These are phyloP conservation scores for Dactylellina cionopaga DNA, from an alignment of 2,329 filamentous ascomycete genomes.

Conservation along the genomic window DNA sequence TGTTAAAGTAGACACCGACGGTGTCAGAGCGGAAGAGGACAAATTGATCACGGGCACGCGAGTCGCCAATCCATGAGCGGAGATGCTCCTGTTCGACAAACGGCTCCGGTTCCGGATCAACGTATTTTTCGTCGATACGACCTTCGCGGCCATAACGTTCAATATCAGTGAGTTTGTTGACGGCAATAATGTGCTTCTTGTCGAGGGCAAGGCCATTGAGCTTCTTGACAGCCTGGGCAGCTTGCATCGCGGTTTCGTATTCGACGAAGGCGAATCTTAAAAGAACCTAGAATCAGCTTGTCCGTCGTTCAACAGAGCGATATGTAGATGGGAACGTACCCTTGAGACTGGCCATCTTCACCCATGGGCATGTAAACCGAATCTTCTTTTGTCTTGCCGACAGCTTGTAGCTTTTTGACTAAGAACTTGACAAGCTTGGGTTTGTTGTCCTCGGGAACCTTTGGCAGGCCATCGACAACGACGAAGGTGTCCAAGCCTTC, in stretches of 20 bases:
- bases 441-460: conserved; percentile 88
- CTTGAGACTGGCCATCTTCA: conserved; percentile 83
- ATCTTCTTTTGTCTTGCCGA: conserved; percentile 86
- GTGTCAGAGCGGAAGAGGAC: conserved; percentile 91
- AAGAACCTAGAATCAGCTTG: too few species aligned
- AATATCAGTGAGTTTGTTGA: conserved; percentile 98
- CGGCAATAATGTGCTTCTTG: conserved; percentile 92
- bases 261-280: conserved; percentile 98
- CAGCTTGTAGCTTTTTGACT: conserved; percentile 87
- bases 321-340: too few species aligned
- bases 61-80: conserved; percentile 89
- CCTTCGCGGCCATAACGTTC: conserved; percentile 96
- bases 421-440: conserved; percentile 96
- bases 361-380: conserved; percentile 93
- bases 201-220: conserved; percentile 88
- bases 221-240: conserved; percentile 85
- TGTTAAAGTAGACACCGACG: conserved; percentile 98
- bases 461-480: conserved; percentile 90
- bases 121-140: conserved; percentile 89
- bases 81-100: conserved; percentile 95
- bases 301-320: too few species aligned
- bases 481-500: conserved; percentile 96
- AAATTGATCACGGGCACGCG: conserved; percentile 91
- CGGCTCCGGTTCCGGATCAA: conserved; percentile 79
- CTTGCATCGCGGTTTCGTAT: conserved; percentile 89